phyloP scores from a whole-genome alignment of 1,284 basidiomycete species.

The Boletus smithii region DNA sequence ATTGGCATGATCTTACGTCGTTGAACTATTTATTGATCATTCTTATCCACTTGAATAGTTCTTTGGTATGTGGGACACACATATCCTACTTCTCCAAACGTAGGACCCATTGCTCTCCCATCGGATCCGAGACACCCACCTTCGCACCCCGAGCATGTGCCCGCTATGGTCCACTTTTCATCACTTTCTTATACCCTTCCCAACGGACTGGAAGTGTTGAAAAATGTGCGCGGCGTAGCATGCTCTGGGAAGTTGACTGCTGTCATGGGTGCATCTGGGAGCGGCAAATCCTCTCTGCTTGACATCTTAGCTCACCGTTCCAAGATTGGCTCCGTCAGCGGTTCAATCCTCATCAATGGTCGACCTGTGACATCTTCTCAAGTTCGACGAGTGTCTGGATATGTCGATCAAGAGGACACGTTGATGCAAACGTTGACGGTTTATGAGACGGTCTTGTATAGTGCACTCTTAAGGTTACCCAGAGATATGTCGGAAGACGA shows the following conservation, averaged over 20 bases:
- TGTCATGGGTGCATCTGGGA: constrained; percentile 95
- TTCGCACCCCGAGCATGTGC: constrained; percentile 74
- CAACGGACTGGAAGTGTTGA: constrained; percentile 64
- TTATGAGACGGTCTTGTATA: constrained; percentile 95
- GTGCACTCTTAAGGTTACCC: constrained; percentile 85
- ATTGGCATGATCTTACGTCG: neutral
- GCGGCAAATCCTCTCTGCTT: constrained; percentile 94
- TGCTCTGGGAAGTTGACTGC: constrained; percentile 89
- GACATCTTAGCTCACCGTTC: constrained; percentile 91
- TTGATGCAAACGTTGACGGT: constrained; percentile 95
- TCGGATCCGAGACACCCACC: constrained; percentile 31
- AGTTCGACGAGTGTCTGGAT: constrained; percentile 87
- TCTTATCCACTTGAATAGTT: constrained; percentile 41
- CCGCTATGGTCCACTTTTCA: constrained; percentile 87
- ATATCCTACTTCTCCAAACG: constrained; percentile 48
- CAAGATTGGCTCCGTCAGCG: constrained; percentile 78
- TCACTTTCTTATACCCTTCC: constrained; percentile 79
- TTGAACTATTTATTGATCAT: neutral
- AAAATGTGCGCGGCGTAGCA: constrained; percentile 77
- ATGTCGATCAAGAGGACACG: constrained; percentile 97
- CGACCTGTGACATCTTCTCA: constrained; percentile 69
- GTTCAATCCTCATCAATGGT: constrained; percentile 84
- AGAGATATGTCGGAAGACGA: constrained; percentile 92
- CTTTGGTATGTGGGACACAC: constrained; percentile 88
- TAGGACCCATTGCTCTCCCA: constrained; percentile 63